phyloP scores from a whole-genome alignment of 139 green algal species.

The Pseudopediastrum boryanum region DNA sequence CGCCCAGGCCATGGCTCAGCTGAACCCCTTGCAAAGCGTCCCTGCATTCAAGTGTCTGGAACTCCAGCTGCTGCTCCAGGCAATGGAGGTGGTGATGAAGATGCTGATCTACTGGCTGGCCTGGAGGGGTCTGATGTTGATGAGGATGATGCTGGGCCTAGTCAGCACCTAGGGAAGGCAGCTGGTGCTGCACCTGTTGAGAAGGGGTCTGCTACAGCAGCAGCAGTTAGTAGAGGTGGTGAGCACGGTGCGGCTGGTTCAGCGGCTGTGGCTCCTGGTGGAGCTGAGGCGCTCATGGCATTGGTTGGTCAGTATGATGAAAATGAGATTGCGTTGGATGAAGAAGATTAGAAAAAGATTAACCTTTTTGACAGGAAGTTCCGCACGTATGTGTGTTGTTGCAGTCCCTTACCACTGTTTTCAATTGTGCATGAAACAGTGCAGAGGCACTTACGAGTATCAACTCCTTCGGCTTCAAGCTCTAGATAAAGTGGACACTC shows the following conservation, averaged over 20 bases:
- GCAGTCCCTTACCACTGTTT: no score
- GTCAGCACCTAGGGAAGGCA: not conserved
- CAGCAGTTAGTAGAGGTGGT: not conserved
- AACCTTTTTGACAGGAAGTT: constrained; percentile 20
- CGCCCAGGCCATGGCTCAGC: not conserved
- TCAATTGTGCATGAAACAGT: no score
- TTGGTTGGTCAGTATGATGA: constrained; percentile 34
- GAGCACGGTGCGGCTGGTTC: not conserved
- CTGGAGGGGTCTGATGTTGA: constrained; percentile 6
- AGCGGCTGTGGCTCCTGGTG: constrained; percentile 12
- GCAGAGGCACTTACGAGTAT: no score
- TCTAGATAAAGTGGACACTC: no score
- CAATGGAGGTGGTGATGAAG: constrained; percentile 14
- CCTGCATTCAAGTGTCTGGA: no score
- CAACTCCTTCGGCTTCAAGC: no score
- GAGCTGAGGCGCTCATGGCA: no score
- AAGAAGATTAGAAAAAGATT: no score
- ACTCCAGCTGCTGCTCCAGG: constrained; percentile 9
- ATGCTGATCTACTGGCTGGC: constrained; percentile 14
- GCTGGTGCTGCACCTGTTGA: not conserved
- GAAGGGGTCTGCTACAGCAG: not conserved
- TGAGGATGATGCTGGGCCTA: not conserved
- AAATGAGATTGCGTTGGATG: no score
- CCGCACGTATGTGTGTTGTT: no score
- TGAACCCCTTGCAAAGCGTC: no score